Evolutionary conservation across 208 protist genomes (phyloP).

Genomic region (Novymonas esmeraldas): DNA sequence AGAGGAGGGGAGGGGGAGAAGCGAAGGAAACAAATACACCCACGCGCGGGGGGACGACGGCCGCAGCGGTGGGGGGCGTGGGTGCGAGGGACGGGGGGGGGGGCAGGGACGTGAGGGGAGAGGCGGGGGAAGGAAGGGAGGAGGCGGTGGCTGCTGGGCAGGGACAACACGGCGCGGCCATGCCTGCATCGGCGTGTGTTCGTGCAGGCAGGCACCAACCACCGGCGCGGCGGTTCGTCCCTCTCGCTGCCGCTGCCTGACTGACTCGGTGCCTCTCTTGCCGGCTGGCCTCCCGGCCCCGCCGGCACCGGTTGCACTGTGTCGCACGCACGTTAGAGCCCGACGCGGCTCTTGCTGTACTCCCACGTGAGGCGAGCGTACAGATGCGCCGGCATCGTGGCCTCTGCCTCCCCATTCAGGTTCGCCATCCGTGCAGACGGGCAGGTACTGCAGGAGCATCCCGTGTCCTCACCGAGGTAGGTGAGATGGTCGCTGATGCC

Average conservation of each 20-base stretch:
- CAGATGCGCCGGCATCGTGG: slow-evolving; percentile 8
- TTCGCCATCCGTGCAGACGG: neutral
- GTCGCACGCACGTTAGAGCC: neutral
- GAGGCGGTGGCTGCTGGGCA: neutral
- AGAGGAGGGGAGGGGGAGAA: neutral
- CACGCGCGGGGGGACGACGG: neutral
- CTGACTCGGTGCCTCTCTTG: no score
- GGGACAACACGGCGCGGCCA: no score
- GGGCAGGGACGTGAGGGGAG: neutral
- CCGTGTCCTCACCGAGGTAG: slow-evolving; percentile 45
- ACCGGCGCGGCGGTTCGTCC: no score
- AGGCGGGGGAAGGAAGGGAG: neutral
- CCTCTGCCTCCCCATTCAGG: neutral
- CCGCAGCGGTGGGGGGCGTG: neutral
- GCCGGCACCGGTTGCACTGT: no score
- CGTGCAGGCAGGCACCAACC: no score
- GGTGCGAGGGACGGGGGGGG: no score
- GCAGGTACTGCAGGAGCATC: slow-evolving; percentile 28
- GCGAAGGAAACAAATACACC: neutral
- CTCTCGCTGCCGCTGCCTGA: no score
- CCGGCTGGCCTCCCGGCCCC: no score
- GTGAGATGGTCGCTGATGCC: slow-evolving; percentile 44
- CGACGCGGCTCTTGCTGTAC: neutral
- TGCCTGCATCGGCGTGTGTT: no score
- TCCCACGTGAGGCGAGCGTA: slow-evolving; percentile 2